These are phyloP conservation scores for Phyllostachys edulis DNA, from an alignment of 176 grass and related monocot species.

Conservation along the genomic window DNA sequence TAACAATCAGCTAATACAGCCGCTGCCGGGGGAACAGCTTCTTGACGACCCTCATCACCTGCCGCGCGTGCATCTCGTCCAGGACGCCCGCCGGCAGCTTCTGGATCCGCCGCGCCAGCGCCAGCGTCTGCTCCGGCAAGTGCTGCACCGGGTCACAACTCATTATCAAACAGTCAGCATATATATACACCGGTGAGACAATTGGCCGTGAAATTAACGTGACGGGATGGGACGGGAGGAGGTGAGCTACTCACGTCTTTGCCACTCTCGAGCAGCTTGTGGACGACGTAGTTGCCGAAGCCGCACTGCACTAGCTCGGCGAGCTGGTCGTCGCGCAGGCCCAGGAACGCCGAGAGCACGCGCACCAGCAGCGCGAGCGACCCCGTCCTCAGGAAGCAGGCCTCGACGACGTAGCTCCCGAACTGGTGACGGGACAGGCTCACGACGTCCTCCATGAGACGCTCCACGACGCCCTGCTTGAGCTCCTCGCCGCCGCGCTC, in stretches of 20 bases:
- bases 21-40: background rate
- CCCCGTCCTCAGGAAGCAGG: constrained; percentile 1
- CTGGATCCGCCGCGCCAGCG: constrained; percentile 33
- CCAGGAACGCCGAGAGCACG: constrained; percentile 19
- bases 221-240: background rate
- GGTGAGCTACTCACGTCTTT: background rate
- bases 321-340: background rate
- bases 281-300: constrained; percentile 43
- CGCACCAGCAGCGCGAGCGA: background rate
- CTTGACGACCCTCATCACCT: constrained; percentile 17
- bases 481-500: background rate
- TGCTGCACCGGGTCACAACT: background rate
- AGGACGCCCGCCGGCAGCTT: background rate
- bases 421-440: background rate
- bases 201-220: background rate
- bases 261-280: constrained; percentile 5
- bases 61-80: background rate
- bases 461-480: background rate
- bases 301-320: background rate
- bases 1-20: background rate
- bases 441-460: constrained; percentile 22
- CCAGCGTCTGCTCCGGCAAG: background rate
- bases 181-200: background rate
- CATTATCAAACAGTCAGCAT: background rate
- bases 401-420: constrained; percentile 55